Conservation (phyloP, 2,329 filamentous ascomycete genomes). For the Fusarium tuaranense region DNA sequence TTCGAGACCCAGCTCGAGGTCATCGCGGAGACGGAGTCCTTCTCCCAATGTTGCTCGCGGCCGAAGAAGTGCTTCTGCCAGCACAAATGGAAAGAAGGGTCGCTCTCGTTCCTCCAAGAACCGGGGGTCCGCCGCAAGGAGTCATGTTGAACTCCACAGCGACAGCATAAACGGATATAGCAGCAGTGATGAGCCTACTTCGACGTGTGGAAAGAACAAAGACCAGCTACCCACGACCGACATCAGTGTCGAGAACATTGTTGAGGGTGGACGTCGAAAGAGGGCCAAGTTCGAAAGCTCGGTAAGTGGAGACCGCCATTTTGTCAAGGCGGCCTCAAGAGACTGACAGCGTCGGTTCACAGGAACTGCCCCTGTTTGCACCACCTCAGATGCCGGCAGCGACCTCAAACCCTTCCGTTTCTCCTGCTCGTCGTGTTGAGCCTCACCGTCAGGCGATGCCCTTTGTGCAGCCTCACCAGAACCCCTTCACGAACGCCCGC, state of each 20-base stretch:
- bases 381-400: constrained; percentile 93
- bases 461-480: constrained; percentile 80
- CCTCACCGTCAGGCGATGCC: constrained; percentile 79
- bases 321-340: constrained; percentile 34
- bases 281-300: constrained; percentile 96
- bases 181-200: constrained; percentile 85
- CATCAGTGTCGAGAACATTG: constrained; percentile 97
- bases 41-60: constrained; percentile 78
- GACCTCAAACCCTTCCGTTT: constrained; percentile 97
- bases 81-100: constrained; percentile 71
- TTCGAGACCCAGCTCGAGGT: constrained; percentile 76
- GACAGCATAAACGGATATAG: constrained; percentile 83
- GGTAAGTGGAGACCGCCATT: constrained; percentile 69
- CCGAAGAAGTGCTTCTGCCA: constrained; percentile 81
- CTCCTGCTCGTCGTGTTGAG: constrained; percentile 85
- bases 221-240: constrained; percentile 94
- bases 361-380: constrained; percentile 97
- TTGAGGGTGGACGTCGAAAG: constrained; percentile 95
- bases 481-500: constrained; percentile 82
- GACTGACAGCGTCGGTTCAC: constrained; percentile 47
- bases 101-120: constrained; percentile 78
- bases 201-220: constrained; percentile 78
- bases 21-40: constrained; percentile 80
- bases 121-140: constrained; percentile 60
- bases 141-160: constrained; percentile 69